These are phyloP conservation scores for Periconia sp. DNA, from an alignment of 2,329 filamentous ascomycete species.

Conservation along the genomic window DNA sequence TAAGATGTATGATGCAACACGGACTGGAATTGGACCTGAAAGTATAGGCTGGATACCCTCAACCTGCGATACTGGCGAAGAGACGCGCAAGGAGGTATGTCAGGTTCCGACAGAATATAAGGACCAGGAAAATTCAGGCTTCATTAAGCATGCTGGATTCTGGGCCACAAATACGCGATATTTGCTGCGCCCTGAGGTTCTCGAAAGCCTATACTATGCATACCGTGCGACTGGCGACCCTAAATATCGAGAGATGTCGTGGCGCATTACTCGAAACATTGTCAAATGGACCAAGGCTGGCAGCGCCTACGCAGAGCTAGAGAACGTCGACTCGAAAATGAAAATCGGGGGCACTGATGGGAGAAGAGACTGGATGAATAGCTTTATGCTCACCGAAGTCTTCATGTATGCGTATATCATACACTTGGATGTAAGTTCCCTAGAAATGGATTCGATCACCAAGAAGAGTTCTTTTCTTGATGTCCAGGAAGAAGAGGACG, in stretches of 20 bases:
- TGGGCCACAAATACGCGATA: conserved; percentile 18
- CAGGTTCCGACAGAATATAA: background rate
- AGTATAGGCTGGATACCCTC: conserved; percentile 24
- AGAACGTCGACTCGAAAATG: conserved; percentile 25
- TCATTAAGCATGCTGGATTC: conserved; percentile 4
- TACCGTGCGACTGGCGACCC: conserved; percentile 31
- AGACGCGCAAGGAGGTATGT: conserved; percentile 3
- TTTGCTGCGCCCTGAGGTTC: conserved; percentile 22
- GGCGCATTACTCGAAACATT: conserved; percentile 28
- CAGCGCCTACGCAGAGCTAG: conserved; percentile 27
- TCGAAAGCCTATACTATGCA: conserved; percentile 39
- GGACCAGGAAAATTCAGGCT: conserved; percentile 2
- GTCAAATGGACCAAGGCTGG: conserved; percentile 24
- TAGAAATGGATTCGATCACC: conserved; percentile 4
- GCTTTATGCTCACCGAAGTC: conserved; percentile 26
- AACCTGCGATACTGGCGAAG: conserved; percentile 10
- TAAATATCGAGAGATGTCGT: conserved; percentile 32
- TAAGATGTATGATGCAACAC: conserved; percentile 7
- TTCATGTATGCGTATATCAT: conserved; percentile 32
- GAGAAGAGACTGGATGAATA: conserved; percentile 24
- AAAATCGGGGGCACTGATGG: conserved; percentile 16
- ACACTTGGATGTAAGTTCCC: conserved; percentile 23
- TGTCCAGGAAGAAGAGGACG: background rate
- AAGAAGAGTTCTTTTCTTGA: background rate
- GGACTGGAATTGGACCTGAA: conserved; percentile 30